These are phyloP conservation scores for Cytospora paraplurivora DNA, from an alignment of 2,329 filamentous ascomycete species.

Conservation along the genomic window DNA sequence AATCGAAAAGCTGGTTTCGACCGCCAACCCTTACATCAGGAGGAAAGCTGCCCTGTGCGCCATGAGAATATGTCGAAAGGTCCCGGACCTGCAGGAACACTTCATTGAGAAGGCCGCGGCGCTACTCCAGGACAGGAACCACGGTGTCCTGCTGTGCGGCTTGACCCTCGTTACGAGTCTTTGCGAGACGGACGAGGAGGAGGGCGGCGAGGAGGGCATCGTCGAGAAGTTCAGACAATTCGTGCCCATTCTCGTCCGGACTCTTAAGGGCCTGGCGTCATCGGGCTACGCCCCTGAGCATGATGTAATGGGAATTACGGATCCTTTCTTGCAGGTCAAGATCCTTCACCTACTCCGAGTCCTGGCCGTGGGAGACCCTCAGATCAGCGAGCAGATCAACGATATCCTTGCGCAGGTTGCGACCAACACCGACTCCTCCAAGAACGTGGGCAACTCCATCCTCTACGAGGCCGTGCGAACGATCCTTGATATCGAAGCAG, in stretches of 20 bases:
- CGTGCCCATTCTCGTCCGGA: conserved; percentile 83
- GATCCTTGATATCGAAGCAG: conserved; percentile 96
- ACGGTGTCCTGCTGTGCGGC: conserved; percentile 91
- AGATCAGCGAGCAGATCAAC: conserved; percentile 96
- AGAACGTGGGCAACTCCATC: conserved; percentile 98
- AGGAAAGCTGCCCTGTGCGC: conserved; percentile 97
- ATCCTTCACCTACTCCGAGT: conserved; percentile 85
- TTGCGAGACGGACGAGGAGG: conserved; percentile 92
- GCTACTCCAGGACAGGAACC: conserved; percentile 88
- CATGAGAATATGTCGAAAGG: conserved; percentile 98
- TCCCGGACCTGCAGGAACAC: conserved; percentile 95
- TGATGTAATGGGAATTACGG: conserved; percentile 96
- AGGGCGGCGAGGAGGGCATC: conserved; percentile 85
- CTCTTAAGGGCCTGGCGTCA: conserved; percentile 86
- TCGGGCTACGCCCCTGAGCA: conserved; percentile 98
- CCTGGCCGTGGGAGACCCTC: conserved; percentile 79
- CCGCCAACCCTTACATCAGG: conserved; percentile 96
- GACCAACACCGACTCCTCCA: conserved; percentile 96
- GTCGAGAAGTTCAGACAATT: conserved; percentile 89
- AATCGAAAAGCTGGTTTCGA: conserved; percentile 88
- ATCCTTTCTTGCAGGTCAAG: conserved; percentile 97
- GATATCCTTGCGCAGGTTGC: conserved; percentile 97
- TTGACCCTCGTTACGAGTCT: conserved; percentile 88
- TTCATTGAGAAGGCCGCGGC: conserved; percentile 92
- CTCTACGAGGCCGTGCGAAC: conserved; percentile 96